These are phyloP conservation scores for Amaranthus hypochondriacus DNA, from an alignment of 148 eudicot genomes.

Conservation along the genomic window DNA sequence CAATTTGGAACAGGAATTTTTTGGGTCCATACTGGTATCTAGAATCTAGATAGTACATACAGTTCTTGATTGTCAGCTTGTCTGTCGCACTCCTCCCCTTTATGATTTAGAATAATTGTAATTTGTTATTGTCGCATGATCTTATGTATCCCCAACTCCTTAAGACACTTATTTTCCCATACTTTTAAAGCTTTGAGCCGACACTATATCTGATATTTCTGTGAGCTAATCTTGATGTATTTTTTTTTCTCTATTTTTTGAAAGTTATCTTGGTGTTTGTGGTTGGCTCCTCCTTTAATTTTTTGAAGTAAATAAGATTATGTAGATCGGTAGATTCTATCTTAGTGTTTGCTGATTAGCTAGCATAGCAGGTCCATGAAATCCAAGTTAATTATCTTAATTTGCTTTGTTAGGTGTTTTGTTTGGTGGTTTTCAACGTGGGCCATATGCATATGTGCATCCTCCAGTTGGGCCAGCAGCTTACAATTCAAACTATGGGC, in stretches of 20 bases:
- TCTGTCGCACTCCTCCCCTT: too few relatives aligned
- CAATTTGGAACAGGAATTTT: too few relatives aligned
- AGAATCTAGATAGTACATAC: too few relatives aligned
- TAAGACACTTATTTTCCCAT: too few relatives aligned
- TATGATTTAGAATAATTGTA: too few relatives aligned
- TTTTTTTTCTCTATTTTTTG: background rate
- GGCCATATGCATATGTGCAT: slow-evolving; percentile 40
- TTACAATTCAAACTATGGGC: slow-evolving; percentile 70
- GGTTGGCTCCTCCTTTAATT: background rate
- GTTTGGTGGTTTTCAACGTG: slow-evolving; percentile 42
- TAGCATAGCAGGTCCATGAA: slow-evolving; percentile 15
- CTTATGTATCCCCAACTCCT: too few relatives aligned
- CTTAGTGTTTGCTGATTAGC: slow-evolving; percentile 8
- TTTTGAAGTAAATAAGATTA: background rate
- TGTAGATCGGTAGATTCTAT: background rate
- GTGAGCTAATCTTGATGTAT: background rate
- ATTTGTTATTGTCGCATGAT: too few relatives aligned
- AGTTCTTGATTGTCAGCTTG: too few relatives aligned
- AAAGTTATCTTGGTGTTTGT: background rate
- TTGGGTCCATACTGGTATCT: too few relatives aligned
- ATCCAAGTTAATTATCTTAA: slow-evolving; percentile 26
- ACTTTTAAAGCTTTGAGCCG: too few relatives aligned
- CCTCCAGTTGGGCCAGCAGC: slow-evolving; percentile 47
- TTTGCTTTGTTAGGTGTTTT: slow-evolving; percentile 41
- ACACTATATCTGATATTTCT: too few relatives aligned